Evolutionary conservation across 768 basidiomycete species (phyloP).

Genomic region (Leccinum longicurvipes): DNA sequence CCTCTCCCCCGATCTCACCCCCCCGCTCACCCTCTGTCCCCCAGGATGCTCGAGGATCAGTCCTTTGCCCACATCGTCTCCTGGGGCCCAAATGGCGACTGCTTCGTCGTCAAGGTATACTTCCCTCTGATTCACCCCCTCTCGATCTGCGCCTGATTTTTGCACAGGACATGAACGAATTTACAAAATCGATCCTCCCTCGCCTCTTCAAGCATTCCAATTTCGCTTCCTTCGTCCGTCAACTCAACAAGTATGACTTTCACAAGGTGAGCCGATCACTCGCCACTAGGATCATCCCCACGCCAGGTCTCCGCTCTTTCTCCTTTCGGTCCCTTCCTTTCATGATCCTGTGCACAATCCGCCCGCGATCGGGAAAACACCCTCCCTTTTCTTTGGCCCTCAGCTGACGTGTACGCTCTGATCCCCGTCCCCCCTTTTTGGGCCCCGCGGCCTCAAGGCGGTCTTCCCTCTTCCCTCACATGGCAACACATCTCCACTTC

Average conservation of each 20-base stretch:
- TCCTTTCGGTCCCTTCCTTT: slow-evolving; percentile 11
- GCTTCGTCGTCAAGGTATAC: slow-evolving; percentile 79
- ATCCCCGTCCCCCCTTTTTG: slow-evolving; percentile 12
- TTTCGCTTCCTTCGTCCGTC: slow-evolving; percentile 88
- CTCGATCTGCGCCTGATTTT: slow-evolving; percentile 6
- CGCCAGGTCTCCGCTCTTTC: background rate
- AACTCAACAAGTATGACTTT: slow-evolving; percentile 95
- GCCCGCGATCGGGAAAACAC: slow-evolving; percentile 15
- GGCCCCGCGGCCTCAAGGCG: slow-evolving; percentile 12
- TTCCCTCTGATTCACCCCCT: background rate
- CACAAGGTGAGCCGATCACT: slow-evolving; percentile 61
- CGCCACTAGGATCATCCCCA: background rate
- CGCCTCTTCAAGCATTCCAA: slow-evolving; percentile 95
- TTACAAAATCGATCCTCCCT: slow-evolving; percentile 86
- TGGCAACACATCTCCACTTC: background rate
- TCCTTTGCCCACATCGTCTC: slow-evolving; percentile 69
- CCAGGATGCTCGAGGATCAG: slow-evolving; percentile 86
- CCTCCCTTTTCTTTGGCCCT: slow-evolving; percentile 9
- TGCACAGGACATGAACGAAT: slow-evolving; percentile 85
- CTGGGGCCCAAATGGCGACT: slow-evolving; percentile 83
- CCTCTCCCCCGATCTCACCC: background rate
- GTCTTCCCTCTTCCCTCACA: background rate
- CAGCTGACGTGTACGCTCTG: slow-evolving; percentile 1
- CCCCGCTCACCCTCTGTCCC: slow-evolving; percentile 4
- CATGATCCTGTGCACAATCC: slow-evolving; percentile 7